Conservation (phyloP, 768 basidiomycete genomes). For the Filobasidium floriforme region DNA sequence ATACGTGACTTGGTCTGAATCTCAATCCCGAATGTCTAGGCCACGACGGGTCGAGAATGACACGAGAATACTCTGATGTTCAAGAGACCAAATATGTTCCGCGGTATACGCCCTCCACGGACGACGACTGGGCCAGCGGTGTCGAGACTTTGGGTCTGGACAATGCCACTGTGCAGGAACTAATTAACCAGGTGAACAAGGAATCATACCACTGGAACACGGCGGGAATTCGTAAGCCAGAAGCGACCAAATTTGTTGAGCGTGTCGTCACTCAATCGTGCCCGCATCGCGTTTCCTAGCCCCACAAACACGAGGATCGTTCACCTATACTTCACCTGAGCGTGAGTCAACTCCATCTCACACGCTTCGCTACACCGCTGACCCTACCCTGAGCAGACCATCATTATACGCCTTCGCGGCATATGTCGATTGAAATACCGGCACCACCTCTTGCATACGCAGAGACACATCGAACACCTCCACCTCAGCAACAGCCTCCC, state of each 20-base stretch:
- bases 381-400: not conserved
- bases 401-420: not conserved
- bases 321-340: not conserved
- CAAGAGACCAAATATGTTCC: not conserved
- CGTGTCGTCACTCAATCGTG: not conserved
- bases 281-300: not conserved
- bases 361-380: not conserved
- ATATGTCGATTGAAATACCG: not conserved
- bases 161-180: slow-evolving; percentile 6
- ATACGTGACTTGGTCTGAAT: not conserved
- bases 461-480: not conserved
- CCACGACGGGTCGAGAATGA: slow-evolving; percentile 7
- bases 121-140: slow-evolving; percentile 17
- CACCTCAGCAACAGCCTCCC: not conserved
- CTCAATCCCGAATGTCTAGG: not conserved
- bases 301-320: not conserved
- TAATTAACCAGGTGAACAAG: slow-evolving; percentile 16
- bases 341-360: not conserved
- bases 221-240: not conserved
- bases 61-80: not conserved
- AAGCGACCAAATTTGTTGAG: not conserved
- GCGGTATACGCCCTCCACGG: slow-evolving; percentile 5
- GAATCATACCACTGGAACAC: not conserved
- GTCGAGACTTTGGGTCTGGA: slow-evolving; percentile 14
- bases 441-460: not conserved